Percentiles rank a stretch among this genome's conserved stretches.
phyloP scores from a whole-genome alignment of 768 basidiomycete species.

The Trametes villosa region DNA sequence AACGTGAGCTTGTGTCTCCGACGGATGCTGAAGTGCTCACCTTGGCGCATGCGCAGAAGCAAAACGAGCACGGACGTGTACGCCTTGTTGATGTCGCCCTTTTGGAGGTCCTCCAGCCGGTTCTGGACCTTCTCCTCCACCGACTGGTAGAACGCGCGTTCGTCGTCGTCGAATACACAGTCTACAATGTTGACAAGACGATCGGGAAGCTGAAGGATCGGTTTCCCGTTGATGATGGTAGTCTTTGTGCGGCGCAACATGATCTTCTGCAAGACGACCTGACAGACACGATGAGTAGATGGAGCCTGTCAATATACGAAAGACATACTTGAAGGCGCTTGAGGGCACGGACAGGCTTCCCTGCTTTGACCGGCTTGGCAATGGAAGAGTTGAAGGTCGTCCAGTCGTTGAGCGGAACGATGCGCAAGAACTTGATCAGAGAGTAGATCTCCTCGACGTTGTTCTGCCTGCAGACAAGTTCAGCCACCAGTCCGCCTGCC shows the following conservation, averaged over 20 bases:
- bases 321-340: conserved; percentile 74
- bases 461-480: conserved; percentile 66
- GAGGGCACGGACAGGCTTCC: conserved; percentile 68
- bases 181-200: conserved; percentile 71
- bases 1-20: background rate
- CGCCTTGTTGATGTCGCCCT: conserved; percentile 52
- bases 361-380: conserved; percentile 76
- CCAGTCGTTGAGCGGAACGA: conserved; percentile 83
- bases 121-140: conserved; percentile 42
- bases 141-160: conserved; percentile 78
- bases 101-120: conserved; percentile 67
- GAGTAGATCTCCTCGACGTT: conserved; percentile 88
- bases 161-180: conserved; percentile 77
- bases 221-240: conserved; percentile 74
- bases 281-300: background rate
- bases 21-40: conserved; percentile 42
- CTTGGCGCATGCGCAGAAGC: conserved; percentile 86
- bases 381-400: conserved; percentile 79
- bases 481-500: background rate
- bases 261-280: conserved; percentile 81
- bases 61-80: conserved; percentile 75
- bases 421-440: conserved; percentile 84
- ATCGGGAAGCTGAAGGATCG: conserved; percentile 78
- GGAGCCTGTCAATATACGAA: too few relatives aligned
- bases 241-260: conserved; percentile 91